A percentile compares a stretch with the other conserved stretches of the same genome.
Conservation (phyloP, 345 rosid species). For the Firmiana major region DNA sequence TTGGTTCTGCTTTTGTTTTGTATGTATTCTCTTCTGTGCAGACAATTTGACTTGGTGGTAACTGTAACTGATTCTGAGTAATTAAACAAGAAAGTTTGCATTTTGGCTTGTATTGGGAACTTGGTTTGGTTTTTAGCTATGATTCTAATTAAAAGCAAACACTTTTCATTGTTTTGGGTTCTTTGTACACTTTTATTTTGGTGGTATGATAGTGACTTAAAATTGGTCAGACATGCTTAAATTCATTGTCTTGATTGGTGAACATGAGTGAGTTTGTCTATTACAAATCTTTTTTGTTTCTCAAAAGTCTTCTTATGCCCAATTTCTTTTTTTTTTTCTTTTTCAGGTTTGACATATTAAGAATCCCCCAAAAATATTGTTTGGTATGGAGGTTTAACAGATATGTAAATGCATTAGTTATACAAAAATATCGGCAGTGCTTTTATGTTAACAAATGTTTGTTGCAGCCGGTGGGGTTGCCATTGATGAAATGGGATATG, state of each 20-base stretch:
- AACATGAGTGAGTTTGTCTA: not conserved
- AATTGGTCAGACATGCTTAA: not conserved
- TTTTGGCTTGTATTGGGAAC: not conserved
- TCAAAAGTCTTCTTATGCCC: not conserved
- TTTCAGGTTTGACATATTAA: constrained; percentile 8
- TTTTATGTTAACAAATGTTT: constrained; percentile 36
- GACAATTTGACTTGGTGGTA: not conserved
- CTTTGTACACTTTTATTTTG: not conserved
- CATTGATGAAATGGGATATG: constrained; percentile 66
- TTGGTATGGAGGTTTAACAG: constrained; percentile 10
- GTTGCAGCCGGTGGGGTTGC: constrained; percentile 26
- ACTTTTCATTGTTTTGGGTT: not conserved
- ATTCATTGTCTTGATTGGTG: not conserved
- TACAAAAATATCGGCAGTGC: constrained; percentile 7
- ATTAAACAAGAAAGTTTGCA: not conserved
- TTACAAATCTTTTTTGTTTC: not conserved
- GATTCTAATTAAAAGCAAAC: not conserved
- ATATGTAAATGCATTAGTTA: constrained; percentile 13
- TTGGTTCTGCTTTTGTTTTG: not conserved
- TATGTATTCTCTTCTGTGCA: not conserved
- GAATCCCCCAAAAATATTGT: not conserved
- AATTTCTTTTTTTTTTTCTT: not conserved
- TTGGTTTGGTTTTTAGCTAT: not conserved
- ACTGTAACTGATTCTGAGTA: not conserved
- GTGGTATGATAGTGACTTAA: not conserved